phyloP scores from a whole-genome alignment of 148 eudicot genomes.

The Nepenthes mirabilis region DNA sequence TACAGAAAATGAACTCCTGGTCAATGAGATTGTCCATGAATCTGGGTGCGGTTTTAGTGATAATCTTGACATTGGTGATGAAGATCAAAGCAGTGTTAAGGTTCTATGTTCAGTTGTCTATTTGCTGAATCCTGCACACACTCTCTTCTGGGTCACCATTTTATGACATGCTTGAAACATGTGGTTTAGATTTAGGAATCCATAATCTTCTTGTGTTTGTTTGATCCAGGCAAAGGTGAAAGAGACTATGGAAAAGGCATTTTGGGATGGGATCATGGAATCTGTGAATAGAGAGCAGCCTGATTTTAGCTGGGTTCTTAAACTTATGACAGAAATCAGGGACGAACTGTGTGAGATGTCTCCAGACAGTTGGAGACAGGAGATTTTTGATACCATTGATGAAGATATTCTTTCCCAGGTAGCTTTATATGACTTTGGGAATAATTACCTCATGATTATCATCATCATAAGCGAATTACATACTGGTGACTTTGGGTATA shows the following conservation, averaged over 20 bases:
- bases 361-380: constrained; percentile 73
- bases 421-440: not conserved
- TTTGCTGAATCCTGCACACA: not conserved
- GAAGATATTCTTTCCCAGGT: constrained; percentile 73
- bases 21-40: constrained; percentile 74
- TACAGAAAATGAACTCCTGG: constrained; percentile 64
- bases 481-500: not conserved
- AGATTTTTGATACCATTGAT: constrained; percentile 60
- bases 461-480: not conserved
- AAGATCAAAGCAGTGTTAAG: constrained; percentile 34
- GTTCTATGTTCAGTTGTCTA: constrained; percentile 12
- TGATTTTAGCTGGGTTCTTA: constrained; percentile 60
- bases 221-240: constrained; percentile 42
- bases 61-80: constrained; percentile 25
- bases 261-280: constrained; percentile 80
- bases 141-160: too few species aligned
- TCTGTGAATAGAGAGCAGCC: constrained; percentile 65
- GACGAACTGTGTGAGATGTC: constrained; percentile 83
- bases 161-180: not conserved
- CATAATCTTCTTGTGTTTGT: constrained; percentile 2
- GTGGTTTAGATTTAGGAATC: not conserved
- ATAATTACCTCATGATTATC: not conserved
- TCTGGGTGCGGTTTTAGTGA: constrained; percentile 40
- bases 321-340: constrained; percentile 80
- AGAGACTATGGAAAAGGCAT: constrained; percentile 81